A percentile compares a stretch with the other conserved stretches of the same genome.
Conservation (phyloP, 805 yeast species). For the Lachancea cidri region DNA sequence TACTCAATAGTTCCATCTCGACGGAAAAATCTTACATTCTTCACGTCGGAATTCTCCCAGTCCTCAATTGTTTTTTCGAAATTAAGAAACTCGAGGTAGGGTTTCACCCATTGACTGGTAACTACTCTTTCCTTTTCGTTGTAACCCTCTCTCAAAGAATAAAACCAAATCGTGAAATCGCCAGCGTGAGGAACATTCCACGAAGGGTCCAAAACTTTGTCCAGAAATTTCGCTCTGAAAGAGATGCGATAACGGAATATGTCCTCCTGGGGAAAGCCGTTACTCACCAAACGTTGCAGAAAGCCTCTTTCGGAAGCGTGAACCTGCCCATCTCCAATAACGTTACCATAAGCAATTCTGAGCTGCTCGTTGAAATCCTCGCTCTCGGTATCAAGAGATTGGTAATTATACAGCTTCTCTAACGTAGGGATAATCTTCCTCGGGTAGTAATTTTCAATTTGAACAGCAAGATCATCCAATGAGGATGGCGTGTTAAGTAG, state of each 20-base stretch:
- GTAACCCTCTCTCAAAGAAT: conserved; percentile 21
- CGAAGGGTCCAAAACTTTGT: conserved; percentile 18
- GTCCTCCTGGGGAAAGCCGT: conserved; percentile 10
- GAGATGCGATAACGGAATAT: conserved; percentile 30
- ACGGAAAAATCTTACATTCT: conserved; percentile 27
- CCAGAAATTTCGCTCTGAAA: conserved; percentile 27
- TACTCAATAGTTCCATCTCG: conserved; percentile 28
- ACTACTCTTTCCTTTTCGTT: conserved; percentile 24
- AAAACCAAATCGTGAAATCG: conserved; percentile 36
- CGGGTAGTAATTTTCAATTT: conserved; percentile 37
- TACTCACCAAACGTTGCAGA: conserved; percentile 25
- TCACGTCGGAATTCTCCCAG: conserved; percentile 30
- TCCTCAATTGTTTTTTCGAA: conserved; percentile 21
- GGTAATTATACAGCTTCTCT: conserved; percentile 21
- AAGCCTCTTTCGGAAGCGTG: conserved; percentile 37
- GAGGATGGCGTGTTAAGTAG: conserved; percentile 29
- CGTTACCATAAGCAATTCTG: conserved; percentile 31
- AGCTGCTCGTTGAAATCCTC: conserved; percentile 12
- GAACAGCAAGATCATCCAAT: conserved; percentile 27
- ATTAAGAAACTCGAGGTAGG: conserved; percentile 30
- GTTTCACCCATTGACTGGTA: conserved; percentile 26
- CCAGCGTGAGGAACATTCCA: conserved; percentile 36
- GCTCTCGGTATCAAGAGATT: conserved; percentile 14
- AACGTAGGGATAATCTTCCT: conserved; percentile 23
- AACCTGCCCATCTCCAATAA: conserved; percentile 37